Conservation (phyloP, 2,329 filamentous ascomycete genomes). For the Botrytis porri region DNA sequence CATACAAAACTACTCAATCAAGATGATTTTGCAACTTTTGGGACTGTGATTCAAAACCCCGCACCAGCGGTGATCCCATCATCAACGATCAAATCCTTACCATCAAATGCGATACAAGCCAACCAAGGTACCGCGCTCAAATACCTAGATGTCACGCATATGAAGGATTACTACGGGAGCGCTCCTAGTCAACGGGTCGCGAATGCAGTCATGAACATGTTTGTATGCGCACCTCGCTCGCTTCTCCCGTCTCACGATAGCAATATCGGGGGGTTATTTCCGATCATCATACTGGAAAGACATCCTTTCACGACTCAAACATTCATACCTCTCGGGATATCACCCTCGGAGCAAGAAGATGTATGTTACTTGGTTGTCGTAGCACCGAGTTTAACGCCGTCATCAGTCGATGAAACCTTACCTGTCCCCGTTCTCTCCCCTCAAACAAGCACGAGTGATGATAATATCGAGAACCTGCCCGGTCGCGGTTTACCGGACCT, state of each 20-base stretch:
- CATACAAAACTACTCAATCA: slow-evolving; percentile 64
- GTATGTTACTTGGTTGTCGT: slow-evolving; percentile 80
- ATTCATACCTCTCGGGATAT: slow-evolving; percentile 72
- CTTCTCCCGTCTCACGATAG: slow-evolving; percentile 42
- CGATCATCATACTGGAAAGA: slow-evolving; percentile 74
- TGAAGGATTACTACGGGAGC: slow-evolving; percentile 67
- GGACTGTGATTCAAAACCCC: slow-evolving; percentile 77
- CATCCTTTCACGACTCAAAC: slow-evolving; percentile 95
- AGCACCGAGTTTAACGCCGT: slow-evolving; percentile 66
- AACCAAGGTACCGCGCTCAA: slow-evolving; percentile 92
- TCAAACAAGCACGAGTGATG: slow-evolving; percentile 7
- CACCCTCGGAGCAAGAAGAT: slow-evolving; percentile 42
- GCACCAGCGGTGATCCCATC: slow-evolving; percentile 53
- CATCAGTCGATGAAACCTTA: slow-evolving; percentile 40
- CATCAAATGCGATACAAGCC: slow-evolving; percentile 53
- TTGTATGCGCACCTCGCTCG: slow-evolving; percentile 71
- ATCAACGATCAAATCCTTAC: slow-evolving; percentile 36
- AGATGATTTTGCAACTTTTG: slow-evolving; percentile 71
- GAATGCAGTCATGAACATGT: slow-evolving; percentile 77
- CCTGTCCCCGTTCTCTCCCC: slow-evolving; percentile 42
- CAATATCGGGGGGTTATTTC: slow-evolving; percentile 48
- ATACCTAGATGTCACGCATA: slow-evolving; percentile 74
- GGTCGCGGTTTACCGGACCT: slow-evolving; percentile 64
- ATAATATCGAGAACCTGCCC: slow-evolving; percentile 22
- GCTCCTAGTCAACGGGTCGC: slow-evolving; percentile 57